Evolutionary conservation across 2,329 filamentous ascomycete species (phyloP), one percentile per base, ranked within the genome.

Genomic region (Phyllosticta citrichinensis): DNA sequence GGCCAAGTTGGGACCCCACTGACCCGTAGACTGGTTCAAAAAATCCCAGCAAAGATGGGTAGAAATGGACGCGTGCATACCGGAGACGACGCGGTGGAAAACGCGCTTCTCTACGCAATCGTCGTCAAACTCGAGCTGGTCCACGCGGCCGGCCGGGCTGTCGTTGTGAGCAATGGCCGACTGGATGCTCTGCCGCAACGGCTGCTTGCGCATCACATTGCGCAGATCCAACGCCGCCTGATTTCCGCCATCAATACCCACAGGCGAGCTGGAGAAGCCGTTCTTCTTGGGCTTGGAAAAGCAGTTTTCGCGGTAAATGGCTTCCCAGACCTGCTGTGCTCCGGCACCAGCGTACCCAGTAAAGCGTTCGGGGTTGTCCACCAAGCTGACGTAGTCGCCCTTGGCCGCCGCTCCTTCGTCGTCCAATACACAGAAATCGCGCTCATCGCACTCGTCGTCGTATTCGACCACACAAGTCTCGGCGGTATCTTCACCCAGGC

Each of bases 81-180:
- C 94, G 57, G 91, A 96, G 64, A 99, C 85, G 64, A 99, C 86
- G 6, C 92, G 84, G 76, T 97, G 94, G 74, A 99, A 99, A 47
- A 97, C 94, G n/a, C 94, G 88, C 81, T 99, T 97, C 79, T 99
- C 94, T 24, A 99, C 78, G 69, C 94, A 99, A 70, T 96, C 89
- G 67, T 97, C 92, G 66, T 96, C 91, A 55, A 86, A 81, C 65
- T 94, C 89, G 56, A 93, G 79, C 67, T 83, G 82, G 56, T 85
- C 80, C 55, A 85, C 81, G 56, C 86, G 84, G 0, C 81, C 80
- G 2, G 80, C 80, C 62, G 83, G 80, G 27, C 82, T 80, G 51
- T 60, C 55, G 47, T 75, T 74, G 11, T 76, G 72, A 2, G 76
- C 73, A 57, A 77, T 77, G 58, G 83, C 81, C 58, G 83, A 80